These are phyloP conservation scores for Gossypium bickii DNA, from an alignment of 345 rosid species.

Conservation along the genomic window DNA sequence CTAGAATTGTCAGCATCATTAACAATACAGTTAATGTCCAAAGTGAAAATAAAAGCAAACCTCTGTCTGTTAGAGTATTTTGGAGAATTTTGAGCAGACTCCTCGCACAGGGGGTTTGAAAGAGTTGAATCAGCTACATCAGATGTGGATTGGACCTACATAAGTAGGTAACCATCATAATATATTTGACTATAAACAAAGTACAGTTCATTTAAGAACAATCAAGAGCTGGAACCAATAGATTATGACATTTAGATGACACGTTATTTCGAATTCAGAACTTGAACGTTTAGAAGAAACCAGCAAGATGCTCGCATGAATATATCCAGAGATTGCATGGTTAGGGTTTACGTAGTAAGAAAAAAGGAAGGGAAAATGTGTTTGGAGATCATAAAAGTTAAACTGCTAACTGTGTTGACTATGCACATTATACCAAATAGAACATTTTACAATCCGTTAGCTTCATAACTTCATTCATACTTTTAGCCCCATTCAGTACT, in stretches of 20 bases:
- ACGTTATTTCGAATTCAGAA: not conserved
- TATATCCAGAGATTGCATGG: not conserved
- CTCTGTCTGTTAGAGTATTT: slow-evolving; percentile 41
- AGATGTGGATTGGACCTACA: slow-evolving; percentile 61
- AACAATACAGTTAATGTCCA: too few relatives aligned
- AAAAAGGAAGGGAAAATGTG: not conserved
- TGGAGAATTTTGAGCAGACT: slow-evolving; percentile 29
- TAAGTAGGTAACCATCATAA: slow-evolving; percentile 25
- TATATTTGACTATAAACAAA: slow-evolving; percentile 9
- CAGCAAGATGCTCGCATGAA: not conserved
- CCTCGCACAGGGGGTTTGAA: slow-evolving; percentile 26
- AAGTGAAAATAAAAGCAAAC: slow-evolving; percentile 26
- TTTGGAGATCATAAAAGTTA: not conserved
- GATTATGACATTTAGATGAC: not conserved
- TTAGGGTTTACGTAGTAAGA: not conserved
- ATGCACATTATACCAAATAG: not conserved
- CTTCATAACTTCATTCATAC: not conserved
- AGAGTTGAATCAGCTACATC: slow-evolving; percentile 37
- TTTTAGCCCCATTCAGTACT: not conserved
- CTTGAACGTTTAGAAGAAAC: not conserved
- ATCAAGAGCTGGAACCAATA: not conserved
- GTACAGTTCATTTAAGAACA: slow-evolving; percentile 10
- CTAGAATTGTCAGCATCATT: slow-evolving; percentile 14
- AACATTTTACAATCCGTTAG: not conserved
- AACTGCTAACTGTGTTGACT: not conserved